Evolutionary conservation across 169 alveolate species (phyloP).

Genomic region (Plasmodium vivax): DNA sequence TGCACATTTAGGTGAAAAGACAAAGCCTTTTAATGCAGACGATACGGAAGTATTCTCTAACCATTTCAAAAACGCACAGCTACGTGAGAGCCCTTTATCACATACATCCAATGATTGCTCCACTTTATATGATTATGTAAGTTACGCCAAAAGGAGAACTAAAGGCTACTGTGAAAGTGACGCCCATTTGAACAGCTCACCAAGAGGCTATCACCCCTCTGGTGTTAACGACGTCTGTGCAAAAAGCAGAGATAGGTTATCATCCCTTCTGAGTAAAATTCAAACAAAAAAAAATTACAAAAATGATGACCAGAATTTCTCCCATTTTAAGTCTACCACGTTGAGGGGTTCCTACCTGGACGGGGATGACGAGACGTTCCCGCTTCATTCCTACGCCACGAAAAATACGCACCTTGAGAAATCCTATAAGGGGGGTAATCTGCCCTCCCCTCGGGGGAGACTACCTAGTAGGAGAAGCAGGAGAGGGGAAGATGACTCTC

Average conservation of each 20-base stretch:
- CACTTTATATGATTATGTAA: slow-evolving; percentile 37
- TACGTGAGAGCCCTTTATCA: slow-evolving; percentile 18
- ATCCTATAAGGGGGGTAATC: not conserved
- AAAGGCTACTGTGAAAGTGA: not conserved
- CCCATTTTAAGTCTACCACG: not conserved
- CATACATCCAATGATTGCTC: slow-evolving; percentile 42
- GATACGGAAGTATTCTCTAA: slow-evolving; percentile 2
- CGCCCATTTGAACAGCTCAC: slow-evolving; percentile 3
- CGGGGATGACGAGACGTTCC: not conserved
- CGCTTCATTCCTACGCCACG: not conserved
- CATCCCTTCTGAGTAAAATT: not conserved
- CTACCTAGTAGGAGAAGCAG: not conserved
- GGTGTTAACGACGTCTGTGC: not conserved
- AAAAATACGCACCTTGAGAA: not conserved
- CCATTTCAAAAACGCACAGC: slow-evolving; percentile 36
- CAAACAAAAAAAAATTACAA: not conserved
- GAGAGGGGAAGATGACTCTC: not conserved
- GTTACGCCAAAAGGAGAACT: slow-evolving; percentile 2
- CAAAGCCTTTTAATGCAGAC: not conserved
- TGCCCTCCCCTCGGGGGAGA: not conserved
- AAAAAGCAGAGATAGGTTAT: not conserved
- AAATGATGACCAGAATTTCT: not conserved
- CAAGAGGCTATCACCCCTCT: not conserved
- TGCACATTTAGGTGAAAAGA: not conserved
- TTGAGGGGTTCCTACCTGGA: not conserved